Evolutionary conservation across 2,329 filamentous ascomycete genomes (phyloP).

Genomic region (Ophiostoma quercus): DNA sequence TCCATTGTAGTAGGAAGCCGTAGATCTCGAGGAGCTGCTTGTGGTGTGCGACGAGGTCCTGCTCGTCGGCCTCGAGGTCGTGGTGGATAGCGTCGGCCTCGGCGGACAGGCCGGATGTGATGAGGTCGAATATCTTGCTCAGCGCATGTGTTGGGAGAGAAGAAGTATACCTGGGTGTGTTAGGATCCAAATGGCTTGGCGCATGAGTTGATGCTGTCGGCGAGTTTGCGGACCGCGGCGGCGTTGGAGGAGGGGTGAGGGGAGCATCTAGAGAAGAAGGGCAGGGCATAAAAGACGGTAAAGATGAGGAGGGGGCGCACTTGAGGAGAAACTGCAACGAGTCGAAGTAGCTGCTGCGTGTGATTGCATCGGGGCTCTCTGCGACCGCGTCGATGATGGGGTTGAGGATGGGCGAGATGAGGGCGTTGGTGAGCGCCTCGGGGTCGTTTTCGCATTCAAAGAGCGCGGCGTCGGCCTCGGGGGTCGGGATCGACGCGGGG

Average conservation of each 20-base stretch:
- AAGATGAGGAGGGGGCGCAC: conserved; percentile 54
- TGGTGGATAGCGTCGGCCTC: conserved; percentile 81
- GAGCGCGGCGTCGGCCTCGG: conserved; percentile 76
- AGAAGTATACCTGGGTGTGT: conserved; percentile 63
- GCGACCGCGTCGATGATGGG: conserved; percentile 88
- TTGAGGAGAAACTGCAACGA: conserved; percentile 94
- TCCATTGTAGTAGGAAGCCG: conserved; percentile 91
- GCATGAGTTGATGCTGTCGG: background rate
- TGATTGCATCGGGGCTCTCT: conserved; percentile 84
- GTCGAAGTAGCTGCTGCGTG: conserved; percentile 74
- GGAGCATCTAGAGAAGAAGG: conserved; percentile 17
- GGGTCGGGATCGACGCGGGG: conserved; percentile 72
- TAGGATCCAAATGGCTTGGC: conserved; percentile 33
- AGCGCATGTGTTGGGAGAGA: conserved; percentile 74
- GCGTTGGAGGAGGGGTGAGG: background rate
- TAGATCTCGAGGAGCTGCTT: conserved; percentile 91
- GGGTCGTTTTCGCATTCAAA: conserved; percentile 91
- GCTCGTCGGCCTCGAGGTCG: conserved; percentile 87
- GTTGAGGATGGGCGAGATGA: conserved; percentile 83
- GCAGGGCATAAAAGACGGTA: conserved; percentile 15
- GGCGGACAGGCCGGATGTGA: conserved; percentile 77
- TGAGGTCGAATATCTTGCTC: conserved; percentile 87
- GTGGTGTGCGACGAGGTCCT: conserved; percentile 78
- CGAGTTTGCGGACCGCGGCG: background rate
- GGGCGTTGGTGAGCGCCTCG: conserved; percentile 68